Evolutionary conservation across 495 filamentous ascomycete genomes (phyloP), one percentile per base, ranked within the genome.

Genomic region (Tetracladium marchalianum): DNA sequence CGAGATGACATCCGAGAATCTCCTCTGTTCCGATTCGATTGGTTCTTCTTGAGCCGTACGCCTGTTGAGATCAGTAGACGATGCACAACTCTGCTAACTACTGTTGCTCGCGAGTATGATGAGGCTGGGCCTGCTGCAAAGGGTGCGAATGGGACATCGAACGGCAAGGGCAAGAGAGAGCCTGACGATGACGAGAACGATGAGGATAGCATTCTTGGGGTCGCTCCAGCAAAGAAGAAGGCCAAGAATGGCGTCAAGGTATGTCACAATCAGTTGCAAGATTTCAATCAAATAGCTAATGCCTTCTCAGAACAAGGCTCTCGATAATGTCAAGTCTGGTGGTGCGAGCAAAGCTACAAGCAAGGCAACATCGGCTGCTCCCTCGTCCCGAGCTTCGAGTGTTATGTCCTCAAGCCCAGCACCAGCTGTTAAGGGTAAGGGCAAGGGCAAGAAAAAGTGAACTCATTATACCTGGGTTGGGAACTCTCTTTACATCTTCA

Each of bases 11-110:
- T 99, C 50, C 81, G 92, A 8, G 92, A 99, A 52, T 89, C 82
- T 41, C 90, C 93, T 8, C 66, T 97, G 13, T 99, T 99, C 73
- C 78, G 93, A 22, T 99, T 99, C 51, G 93, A 99, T 55, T 99
- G 93, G 93, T 99, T 97, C 68, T 94, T 97, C 71, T 72, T 99
- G 22, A 90, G 85, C 57, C 76, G 93, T 11, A 99, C 93, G 1
- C 89, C 93, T 1, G 76, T 87, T 18, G 93, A 99, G 66, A 84
- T 99, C 53, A 78, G 85, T 46, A 80, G 93, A 48, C 75, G 93
- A 33, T 97, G 92, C 66, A 90, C 86, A 36, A 99, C 93, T 1
- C 74, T 99, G 32, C 76, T 99, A 47, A 90, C 89, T 44, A 95
- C 93, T 2, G 84, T 99, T 18, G 82, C 88, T 31, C 79, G 90